phyloP scores from a whole-genome alignment of 345 rosid genomes.

The Euphorbia peplus region DNA sequence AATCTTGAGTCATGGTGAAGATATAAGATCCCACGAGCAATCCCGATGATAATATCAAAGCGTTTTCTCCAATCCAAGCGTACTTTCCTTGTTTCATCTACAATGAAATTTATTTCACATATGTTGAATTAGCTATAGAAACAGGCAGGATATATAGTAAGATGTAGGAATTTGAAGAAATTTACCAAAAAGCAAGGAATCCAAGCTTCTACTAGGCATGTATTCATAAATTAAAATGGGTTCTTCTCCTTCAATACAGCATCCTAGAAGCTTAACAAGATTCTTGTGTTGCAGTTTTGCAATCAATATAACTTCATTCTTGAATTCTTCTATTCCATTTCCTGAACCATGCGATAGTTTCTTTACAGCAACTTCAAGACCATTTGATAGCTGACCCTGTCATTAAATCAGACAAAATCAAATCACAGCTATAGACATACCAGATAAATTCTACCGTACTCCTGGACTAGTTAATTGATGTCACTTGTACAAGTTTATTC shows the following conservation, averaged over 20 bases:
- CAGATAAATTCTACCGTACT: too few relatives aligned
- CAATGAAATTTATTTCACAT: not conserved
- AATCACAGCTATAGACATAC: too few relatives aligned
- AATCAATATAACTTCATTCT: not conserved
- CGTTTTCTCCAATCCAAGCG: constrained; percentile 14
- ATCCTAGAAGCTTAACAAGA: constrained; percentile 6
- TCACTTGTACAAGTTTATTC: too few relatives aligned
- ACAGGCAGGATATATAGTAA: too few relatives aligned
- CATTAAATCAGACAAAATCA: not conserved
- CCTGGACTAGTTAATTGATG: too few relatives aligned
- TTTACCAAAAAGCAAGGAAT: constrained; percentile 5
- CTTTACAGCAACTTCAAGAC: constrained; percentile 17
- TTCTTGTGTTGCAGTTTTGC: constrained; percentile 19
- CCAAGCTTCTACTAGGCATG: constrained; percentile 12
- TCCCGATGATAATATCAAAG: constrained; percentile 2
- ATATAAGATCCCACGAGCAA: constrained; percentile 18
- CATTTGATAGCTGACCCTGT: constrained; percentile 4
- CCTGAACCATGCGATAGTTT: not conserved
- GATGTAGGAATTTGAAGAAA: not conserved
- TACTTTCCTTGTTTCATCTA: constrained; percentile 6
- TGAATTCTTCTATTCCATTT: constrained; percentile 12
- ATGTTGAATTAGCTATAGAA: not conserved
- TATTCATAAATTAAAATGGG: constrained; percentile 16
- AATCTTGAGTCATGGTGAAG: constrained; percentile 4
- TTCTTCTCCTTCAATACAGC: constrained; percentile 12